phyloP scores from a whole-genome alignment of 2,329 filamentous ascomycete genomes.

The Pyrenophora tritici-repentis region DNA sequence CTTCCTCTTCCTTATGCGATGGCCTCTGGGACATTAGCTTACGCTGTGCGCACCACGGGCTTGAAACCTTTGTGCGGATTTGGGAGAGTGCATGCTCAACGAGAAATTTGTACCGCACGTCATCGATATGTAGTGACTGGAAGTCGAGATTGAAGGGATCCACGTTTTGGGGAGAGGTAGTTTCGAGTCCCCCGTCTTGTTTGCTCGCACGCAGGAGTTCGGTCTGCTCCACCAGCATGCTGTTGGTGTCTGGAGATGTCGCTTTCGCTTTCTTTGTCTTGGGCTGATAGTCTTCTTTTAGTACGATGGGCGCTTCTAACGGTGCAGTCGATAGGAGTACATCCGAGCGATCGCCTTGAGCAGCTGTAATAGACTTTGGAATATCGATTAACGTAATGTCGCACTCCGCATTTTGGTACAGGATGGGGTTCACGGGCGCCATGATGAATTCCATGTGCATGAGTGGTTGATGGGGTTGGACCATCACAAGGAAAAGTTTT shows the following conservation, averaged over 20 bases:
- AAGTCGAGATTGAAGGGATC: constrained; percentile 4
- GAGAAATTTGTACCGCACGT: constrained; percentile 34
- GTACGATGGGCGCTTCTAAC: constrained; percentile 53
- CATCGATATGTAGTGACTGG: constrained; percentile 8
- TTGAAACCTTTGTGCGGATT: constrained; percentile 34
- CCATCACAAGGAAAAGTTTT: too few relatives aligned
- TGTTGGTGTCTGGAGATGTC: constrained; percentile 38
- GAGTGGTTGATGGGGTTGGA: too few relatives aligned
- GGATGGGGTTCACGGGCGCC: constrained; percentile 41
- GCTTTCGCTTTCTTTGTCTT: constrained; percentile 54
- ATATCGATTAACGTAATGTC: constrained; percentile 69
- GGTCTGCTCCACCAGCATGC: constrained; percentile 31
- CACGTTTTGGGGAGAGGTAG: not conserved
- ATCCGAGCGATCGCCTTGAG: constrained; percentile 59
- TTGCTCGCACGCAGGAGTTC: not conserved
- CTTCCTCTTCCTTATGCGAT: constrained; percentile 13
- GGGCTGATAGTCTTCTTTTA: constrained; percentile 58
- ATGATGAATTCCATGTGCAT: not conserved
- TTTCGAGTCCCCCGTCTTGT: too few relatives aligned
- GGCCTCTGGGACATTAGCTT: constrained; percentile 28
- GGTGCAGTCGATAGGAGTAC: constrained; percentile 54
- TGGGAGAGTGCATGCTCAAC: constrained; percentile 49
- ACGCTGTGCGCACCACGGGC: constrained; percentile 34
- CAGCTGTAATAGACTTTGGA: constrained; percentile 69
- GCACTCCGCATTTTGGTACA: constrained; percentile 59